Evolutionary conservation across 106 monocot species (phyloP).

Genomic region (Dendrobium catenatum): DNA sequence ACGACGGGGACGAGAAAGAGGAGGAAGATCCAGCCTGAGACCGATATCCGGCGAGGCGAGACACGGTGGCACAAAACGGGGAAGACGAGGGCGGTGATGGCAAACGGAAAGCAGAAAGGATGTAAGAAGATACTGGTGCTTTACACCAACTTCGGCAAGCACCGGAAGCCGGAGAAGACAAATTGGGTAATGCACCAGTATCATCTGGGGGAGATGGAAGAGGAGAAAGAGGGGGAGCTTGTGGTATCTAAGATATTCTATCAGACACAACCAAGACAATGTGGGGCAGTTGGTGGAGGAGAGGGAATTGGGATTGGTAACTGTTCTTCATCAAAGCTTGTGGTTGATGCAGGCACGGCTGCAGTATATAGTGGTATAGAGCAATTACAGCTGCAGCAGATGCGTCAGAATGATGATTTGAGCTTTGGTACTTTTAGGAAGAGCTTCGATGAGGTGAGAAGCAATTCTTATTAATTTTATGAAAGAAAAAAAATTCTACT

Average conservation of each 20-base stretch:
- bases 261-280: slow-evolving; percentile 92
- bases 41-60: slow-evolving; percentile 44
- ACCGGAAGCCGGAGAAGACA: slow-evolving; percentile 82
- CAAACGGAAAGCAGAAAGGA: slow-evolving; percentile 60
- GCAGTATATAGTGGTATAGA: slow-evolving; percentile 13
- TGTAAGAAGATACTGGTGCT: slow-evolving; percentile 92
- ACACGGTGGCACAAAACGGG: slow-evolving; percentile 97
- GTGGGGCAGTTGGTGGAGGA: slow-evolving; percentile 38
- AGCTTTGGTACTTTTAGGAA: slow-evolving; percentile 78
- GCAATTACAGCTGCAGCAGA: not conserved
- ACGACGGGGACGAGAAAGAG: slow-evolving; percentile 46
- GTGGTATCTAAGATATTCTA: slow-evolving; percentile 99
- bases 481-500: not conserved
- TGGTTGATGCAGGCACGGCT: slow-evolving; percentile 28
- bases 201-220: slow-evolving; percentile 70
- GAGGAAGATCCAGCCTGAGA: slow-evolving; percentile 30
- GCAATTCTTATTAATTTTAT: not conserved
- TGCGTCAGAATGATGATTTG: slow-evolving; percentile 35
- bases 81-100: slow-evolving; percentile 78
- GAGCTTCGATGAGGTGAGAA: slow-evolving; percentile 51
- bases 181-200: slow-evolving; percentile 99
- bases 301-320: slow-evolving; percentile 21
- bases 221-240: slow-evolving; percentile 91
- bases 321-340: slow-evolving; percentile 32
- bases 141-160: slow-evolving; percentile 91